Percentiles rank a stretch among this genome's conserved stretches.
Conservation (phyloP, 345 rosid genomes). For the Moricandia arvensis region DNA sequence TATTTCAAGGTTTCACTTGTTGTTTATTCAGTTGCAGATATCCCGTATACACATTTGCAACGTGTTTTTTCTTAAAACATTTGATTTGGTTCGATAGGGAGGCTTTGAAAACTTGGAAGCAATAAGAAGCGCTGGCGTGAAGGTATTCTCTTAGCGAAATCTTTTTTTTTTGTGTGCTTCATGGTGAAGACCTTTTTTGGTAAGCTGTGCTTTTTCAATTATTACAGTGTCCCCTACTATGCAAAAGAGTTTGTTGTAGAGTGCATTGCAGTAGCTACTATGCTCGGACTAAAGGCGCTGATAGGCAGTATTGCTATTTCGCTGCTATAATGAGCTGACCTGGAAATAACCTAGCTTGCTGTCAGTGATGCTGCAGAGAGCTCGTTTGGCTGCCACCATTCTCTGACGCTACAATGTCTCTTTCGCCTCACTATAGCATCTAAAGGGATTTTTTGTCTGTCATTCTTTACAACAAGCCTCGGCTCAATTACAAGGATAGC, state of each 20-base stretch:
- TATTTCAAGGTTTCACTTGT: constrained; percentile 57
- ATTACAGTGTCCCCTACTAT: too few relatives aligned
- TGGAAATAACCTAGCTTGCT: constrained; percentile 53
- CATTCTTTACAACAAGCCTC: too few relatives aligned
- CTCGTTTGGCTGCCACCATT: constrained; percentile 49
- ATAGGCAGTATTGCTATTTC: constrained; percentile 34
- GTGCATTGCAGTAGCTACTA: too few relatives aligned
- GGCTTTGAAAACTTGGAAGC: constrained; percentile 88
- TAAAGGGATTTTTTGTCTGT: constrained; percentile 9
- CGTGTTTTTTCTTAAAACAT: not conserved
- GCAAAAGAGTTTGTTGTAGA: too few relatives aligned
- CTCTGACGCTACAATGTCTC: too few relatives aligned
- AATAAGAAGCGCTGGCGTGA: constrained; percentile 72
- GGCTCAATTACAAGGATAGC: too few relatives aligned
- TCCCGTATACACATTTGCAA: not conserved
- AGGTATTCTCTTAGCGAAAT: constrained; percentile 44
- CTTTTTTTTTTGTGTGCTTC: not conserved
- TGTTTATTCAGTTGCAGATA: not conserved
- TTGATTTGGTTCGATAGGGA: constrained; percentile 52
- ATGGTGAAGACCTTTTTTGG: too few relatives aligned
- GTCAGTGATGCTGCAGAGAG: too few relatives aligned
- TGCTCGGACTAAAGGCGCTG: too few relatives aligned
- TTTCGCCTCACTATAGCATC: too few relatives aligned
- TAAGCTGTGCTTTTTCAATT: too few relatives aligned
- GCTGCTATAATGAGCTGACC: constrained; percentile 90